Conservation (phyloP, 768 basidiomycete species). For the Pisolithus orientalis region DNA sequence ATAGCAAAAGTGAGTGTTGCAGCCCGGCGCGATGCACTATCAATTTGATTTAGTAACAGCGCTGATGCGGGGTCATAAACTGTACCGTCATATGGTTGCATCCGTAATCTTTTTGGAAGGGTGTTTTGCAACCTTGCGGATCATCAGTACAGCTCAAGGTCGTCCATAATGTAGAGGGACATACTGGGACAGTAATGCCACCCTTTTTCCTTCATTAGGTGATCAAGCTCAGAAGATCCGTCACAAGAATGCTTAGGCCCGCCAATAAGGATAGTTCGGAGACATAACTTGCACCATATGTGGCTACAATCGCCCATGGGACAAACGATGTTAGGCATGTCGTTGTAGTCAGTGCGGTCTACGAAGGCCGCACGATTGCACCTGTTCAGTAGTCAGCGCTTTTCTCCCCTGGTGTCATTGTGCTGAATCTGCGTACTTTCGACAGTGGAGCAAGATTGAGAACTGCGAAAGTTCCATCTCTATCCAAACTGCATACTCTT, state of each 20-base stretch:
- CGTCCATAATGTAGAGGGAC: slow-evolving; percentile 4
- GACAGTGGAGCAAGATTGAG: slow-evolving; percentile 43
- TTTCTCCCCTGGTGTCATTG: not conserved
- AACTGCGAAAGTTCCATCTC: slow-evolving; percentile 43
- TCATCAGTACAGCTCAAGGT: not conserved
- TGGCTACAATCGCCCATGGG: slow-evolving; percentile 42
- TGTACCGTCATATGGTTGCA: slow-evolving; percentile 57
- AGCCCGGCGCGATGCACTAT: slow-evolving; percentile 52
- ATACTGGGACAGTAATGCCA: slow-evolving; percentile 62
- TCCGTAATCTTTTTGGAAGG: slow-evolving; percentile 44
- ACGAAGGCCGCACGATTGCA: slow-evolving; percentile 45
- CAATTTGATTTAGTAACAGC: not conserved
- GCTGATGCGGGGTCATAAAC: not conserved
- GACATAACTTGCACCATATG: slow-evolving; percentile 59
- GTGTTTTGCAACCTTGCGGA: slow-evolving; percentile 37
- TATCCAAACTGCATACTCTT: slow-evolving; percentile 34
- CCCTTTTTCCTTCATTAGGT: slow-evolving; percentile 46
- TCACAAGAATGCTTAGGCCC: slow-evolving; percentile 52
- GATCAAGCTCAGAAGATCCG: slow-evolving; percentile 46
- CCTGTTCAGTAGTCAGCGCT: slow-evolving; percentile 24
- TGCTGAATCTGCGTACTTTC: slow-evolving; percentile 31
- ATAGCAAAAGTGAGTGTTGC: slow-evolving; percentile 57
- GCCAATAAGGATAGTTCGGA: slow-evolving; percentile 29
- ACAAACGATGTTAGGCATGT: slow-evolving; percentile 38
- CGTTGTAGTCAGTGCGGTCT: slow-evolving; percentile 41